Conservation (phyloP, 2,329 filamentous ascomycete genomes). For the Alternaria sp. region DNA sequence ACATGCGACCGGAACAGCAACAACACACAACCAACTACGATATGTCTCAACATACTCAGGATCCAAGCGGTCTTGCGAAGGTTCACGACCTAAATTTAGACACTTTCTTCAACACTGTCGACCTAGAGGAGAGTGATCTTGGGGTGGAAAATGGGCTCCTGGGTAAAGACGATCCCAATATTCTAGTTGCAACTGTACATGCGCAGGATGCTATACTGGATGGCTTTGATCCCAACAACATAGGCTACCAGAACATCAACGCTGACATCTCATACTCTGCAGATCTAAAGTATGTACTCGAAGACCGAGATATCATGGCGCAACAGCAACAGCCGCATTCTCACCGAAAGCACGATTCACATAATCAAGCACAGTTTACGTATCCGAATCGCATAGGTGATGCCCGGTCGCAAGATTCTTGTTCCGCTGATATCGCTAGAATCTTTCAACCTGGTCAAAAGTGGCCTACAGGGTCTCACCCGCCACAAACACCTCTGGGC, state of each 20-base stretch:
- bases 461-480: not conserved
- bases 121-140: not conserved
- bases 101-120: not conserved
- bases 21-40: not conserved
- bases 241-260: not conserved
- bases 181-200: not conserved
- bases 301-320: not conserved
- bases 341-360: not conserved
- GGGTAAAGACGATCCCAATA: not conserved
- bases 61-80: not conserved
- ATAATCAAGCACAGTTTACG: not conserved
- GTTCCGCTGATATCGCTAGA: not conserved
- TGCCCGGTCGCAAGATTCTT: not conserved
- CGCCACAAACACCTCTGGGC: not conserved
- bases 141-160: not conserved
- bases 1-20: not conserved
- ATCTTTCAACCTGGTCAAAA: not conserved
- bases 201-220: not conserved
- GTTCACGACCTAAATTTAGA: not conserved
- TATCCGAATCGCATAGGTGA: not conserved
- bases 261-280: not conserved
- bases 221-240: not conserved
- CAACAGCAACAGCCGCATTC: not conserved
- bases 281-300: not conserved
- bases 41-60: not conserved